Evolutionary conservation across 495 filamentous ascomycete species (phyloP).

Genomic region (Entonaema liquescens): DNA sequence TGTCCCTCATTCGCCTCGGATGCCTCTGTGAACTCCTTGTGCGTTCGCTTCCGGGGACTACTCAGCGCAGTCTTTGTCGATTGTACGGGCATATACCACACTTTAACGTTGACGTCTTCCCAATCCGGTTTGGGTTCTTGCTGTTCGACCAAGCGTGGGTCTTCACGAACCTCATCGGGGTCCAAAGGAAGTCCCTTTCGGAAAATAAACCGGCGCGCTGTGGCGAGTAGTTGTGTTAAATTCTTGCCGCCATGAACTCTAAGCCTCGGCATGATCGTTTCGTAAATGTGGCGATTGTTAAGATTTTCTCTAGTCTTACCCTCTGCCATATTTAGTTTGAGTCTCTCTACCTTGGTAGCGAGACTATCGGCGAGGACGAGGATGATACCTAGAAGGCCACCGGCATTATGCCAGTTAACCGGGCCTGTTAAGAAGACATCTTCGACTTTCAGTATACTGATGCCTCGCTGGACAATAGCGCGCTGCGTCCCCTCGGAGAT

Average conservation of each 20-base stretch:
- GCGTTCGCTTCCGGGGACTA: slow-evolving; percentile 64
- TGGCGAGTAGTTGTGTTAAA: slow-evolving; percentile 78
- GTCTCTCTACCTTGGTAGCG: slow-evolving; percentile 42
- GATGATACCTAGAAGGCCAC: slow-evolving; percentile 85
- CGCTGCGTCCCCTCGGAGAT: slow-evolving; percentile 86
- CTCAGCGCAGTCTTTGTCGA: slow-evolving; percentile 45
- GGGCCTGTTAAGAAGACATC: slow-evolving; percentile 84
- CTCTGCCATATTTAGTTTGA: slow-evolving; percentile 40
- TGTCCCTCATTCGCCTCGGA: slow-evolving; percentile 8
- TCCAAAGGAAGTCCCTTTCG: slow-evolving; percentile 77
- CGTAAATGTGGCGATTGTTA: slow-evolving; percentile 10
- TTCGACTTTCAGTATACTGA: slow-evolving; percentile 65
- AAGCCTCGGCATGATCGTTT: slow-evolving; percentile 50
- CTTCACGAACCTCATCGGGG: slow-evolving; percentile 68
- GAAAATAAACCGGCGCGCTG: slow-evolving; percentile 88
- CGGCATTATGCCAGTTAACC: slow-evolving; percentile 76
- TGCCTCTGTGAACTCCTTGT: slow-evolving; percentile 61
- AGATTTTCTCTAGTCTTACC: slow-evolving; percentile 36
- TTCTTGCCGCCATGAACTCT: slow-evolving; percentile 83
- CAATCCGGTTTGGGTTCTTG: slow-evolving; percentile 65
- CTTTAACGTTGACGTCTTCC: slow-evolving; percentile 75
- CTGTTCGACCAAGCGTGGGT: slow-evolving; percentile 38
- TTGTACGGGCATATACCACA: slow-evolving; percentile 79
- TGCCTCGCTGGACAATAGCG: slow-evolving; percentile 70
- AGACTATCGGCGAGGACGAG: slow-evolving; percentile 78